Conservation (phyloP, 768 basidiomycete species). For the Phaffia australis region DNA sequence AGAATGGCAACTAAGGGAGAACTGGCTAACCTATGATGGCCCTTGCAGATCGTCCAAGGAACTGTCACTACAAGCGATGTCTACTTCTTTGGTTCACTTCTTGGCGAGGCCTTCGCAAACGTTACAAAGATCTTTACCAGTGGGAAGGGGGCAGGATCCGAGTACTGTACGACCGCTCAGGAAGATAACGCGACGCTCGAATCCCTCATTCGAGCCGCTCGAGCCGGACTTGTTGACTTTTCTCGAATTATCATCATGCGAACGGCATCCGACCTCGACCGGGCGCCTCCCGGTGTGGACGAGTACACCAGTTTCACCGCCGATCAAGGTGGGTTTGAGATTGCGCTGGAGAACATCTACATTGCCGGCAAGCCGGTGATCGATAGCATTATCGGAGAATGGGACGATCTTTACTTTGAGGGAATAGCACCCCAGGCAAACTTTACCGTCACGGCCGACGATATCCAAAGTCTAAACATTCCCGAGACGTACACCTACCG, state of each 20-base stretch:
- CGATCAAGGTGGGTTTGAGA: conserved; percentile 35
- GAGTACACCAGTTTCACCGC: conserved; percentile 36
- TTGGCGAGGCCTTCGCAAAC: conserved; percentile 40
- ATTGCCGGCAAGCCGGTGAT: conserved; percentile 41
- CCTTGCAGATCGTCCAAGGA: conserved; percentile 23
- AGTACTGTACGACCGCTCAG: conserved; percentile 30
- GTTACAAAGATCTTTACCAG: conserved; percentile 39
- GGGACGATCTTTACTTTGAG: conserved; percentile 10
- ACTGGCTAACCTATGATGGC: too few relatives aligned
- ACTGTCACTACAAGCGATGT: conserved; percentile 41
- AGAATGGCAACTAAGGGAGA: neutral
- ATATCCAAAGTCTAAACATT: too few relatives aligned
- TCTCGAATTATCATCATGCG: conserved; percentile 40
- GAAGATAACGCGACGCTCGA: conserved; percentile 43
- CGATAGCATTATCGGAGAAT: conserved; percentile 26
- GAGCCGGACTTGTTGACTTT: conserved; percentile 39
- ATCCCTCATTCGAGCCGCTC: conserved; percentile 39
- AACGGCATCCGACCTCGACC: conserved; percentile 31
- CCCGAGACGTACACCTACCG: too few relatives aligned
- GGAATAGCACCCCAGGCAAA: too few relatives aligned
- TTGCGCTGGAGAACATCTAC: conserved; percentile 39
- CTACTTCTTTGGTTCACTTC: conserved; percentile 39
- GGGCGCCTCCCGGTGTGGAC: conserved; percentile 22
- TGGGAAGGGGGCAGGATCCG: conserved; percentile 22
- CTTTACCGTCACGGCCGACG: too few relatives aligned